Evolutionary conservation across 352 stramenopile genomes (phyloP).

Genomic region (Phytophthora nicotianae): DNA sequence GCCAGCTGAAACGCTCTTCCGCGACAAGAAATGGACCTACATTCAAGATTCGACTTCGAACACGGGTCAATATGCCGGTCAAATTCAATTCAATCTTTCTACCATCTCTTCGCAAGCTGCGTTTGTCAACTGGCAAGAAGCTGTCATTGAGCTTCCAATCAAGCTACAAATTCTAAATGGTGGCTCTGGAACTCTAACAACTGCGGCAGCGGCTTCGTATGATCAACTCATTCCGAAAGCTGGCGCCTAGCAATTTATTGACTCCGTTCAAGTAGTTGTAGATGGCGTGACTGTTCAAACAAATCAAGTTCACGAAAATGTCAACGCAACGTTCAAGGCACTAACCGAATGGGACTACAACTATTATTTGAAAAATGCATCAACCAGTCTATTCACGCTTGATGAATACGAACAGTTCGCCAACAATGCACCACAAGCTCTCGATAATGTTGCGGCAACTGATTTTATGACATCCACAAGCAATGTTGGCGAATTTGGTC

Average conservation of each 20-base stretch:
- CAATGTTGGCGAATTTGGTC: constrained; percentile 1
- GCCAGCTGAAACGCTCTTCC: neutral
- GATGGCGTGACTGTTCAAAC: constrained; percentile 1
- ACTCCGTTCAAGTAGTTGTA: constrained; percentile 1
- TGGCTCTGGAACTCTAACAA: neutral
- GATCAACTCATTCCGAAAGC: constrained; percentile 3
- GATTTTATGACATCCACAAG: neutral
- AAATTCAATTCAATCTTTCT: constrained; percentile 4
- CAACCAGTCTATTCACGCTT: neutral
- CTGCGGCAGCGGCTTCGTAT: neutral
- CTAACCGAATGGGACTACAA: constrained; percentile 9
- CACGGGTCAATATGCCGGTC: constrained; percentile 1
- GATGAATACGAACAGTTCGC: neutral
- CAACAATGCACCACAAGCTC: neutral
- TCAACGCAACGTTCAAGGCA: neutral
- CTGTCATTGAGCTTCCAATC: constrained; percentile 5
- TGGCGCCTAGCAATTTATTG: constrained; percentile 8
- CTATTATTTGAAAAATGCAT: constrained; percentile 1
- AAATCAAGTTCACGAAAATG: constrained; percentile 8
- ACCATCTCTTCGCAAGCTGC: constrained; percentile 5
- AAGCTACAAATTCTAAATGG: constrained; percentile 3
- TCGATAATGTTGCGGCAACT: constrained; percentile 1
- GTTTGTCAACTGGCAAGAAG: constrained; percentile 5
- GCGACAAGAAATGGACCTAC: no score
- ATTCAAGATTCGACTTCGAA: constrained; percentile 2